Evolutionary conservation across 805 yeast species (phyloP).

Genomic region (Pichia paraexigua): DNA sequence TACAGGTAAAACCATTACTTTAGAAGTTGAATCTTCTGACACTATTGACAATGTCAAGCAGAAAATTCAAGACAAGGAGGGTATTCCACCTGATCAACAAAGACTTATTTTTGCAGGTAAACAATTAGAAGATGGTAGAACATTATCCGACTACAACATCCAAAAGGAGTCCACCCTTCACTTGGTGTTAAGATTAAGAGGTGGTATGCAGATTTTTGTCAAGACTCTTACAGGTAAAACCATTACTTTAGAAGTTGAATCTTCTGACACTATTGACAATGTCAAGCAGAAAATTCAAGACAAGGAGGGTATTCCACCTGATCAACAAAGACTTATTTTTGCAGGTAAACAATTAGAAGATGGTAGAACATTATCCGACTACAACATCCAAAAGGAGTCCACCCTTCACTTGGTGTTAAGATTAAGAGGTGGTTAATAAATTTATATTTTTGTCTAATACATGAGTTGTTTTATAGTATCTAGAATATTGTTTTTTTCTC

Average conservation of each 20-base stretch:
- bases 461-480: slow-evolving; percentile 11
- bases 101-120: background rate
- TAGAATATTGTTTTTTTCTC: background rate
- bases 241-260: slow-evolving; percentile 90
- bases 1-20: slow-evolving; percentile 64
- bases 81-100: background rate
- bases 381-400: slow-evolving; percentile 98
- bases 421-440: slow-evolving; percentile 80
- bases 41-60: slow-evolving; percentile 84
- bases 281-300: slow-evolving; percentile 96
- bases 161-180: background rate
- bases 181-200: slow-evolving; percentile 63
- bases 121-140: background rate
- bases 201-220: slow-evolving; percentile 64
- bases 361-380: slow-evolving; percentile 93
- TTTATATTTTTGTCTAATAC: slow-evolving; percentile 27
- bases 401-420: slow-evolving; percentile 93
- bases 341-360: slow-evolving; percentile 98
- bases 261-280: slow-evolving; percentile 95
- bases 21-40: slow-evolving; percentile 96
- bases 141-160: background rate
- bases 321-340: slow-evolving; percentile 93
- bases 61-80: background rate
- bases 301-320: slow-evolving; percentile 97
- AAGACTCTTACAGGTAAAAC: slow-evolving; percentile 58